Percentiles rank a stretch among this genome's conserved stretches.
Conservation (phyloP, 768 basidiomycete genomes). For the Russula virescens region DNA sequence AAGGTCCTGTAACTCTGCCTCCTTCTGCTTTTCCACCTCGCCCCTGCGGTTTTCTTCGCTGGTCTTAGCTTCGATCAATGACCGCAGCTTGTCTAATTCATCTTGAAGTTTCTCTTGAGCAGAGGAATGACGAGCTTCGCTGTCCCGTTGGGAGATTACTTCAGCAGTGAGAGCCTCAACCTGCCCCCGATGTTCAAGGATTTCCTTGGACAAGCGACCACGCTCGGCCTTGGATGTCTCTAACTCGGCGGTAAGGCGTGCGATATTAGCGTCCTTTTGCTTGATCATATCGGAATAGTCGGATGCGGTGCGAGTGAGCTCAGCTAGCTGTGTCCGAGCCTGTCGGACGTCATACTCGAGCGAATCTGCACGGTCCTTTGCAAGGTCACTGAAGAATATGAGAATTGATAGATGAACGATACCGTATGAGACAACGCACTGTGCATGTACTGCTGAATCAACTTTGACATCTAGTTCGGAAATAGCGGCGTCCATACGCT, state of each 20-base stretch:
- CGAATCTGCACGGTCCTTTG: conserved; percentile 52
- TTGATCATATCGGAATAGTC: conserved; percentile 73
- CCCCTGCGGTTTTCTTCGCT: conserved; percentile 79
- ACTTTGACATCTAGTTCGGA: conserved; percentile 71
- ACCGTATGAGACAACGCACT: conserved; percentile 39
- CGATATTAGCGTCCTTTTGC: conserved; percentile 70
- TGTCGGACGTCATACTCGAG: conserved; percentile 67
- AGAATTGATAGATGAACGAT: neutral
- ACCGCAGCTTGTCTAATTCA: conserved; percentile 82
- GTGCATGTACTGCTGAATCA: conserved; percentile 53
- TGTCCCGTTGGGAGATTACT: conserved; percentile 52
- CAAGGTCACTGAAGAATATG: conserved; percentile 47
- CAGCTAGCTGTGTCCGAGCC: conserved; percentile 68
- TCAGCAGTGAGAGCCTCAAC: conserved; percentile 62
- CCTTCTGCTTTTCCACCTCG: conserved; percentile 84
- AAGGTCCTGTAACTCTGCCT: conserved; percentile 72
- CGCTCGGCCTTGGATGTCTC: conserved; percentile 51
- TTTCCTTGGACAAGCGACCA: conserved; percentile 49
- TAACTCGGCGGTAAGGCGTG: conserved; percentile 47
- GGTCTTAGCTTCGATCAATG: conserved; percentile 77
- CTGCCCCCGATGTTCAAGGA: conserved; percentile 62
- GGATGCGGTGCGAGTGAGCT: conserved; percentile 68
- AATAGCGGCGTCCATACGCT: conserved; percentile 59
- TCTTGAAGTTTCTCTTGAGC: conserved; percentile 60
- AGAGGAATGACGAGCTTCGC: conserved; percentile 41